Evolutionary conservation across 306 rosid species (phyloP), one percentile per base, ranked within the genome.

Genomic region (Mimosa pudica): DNA sequence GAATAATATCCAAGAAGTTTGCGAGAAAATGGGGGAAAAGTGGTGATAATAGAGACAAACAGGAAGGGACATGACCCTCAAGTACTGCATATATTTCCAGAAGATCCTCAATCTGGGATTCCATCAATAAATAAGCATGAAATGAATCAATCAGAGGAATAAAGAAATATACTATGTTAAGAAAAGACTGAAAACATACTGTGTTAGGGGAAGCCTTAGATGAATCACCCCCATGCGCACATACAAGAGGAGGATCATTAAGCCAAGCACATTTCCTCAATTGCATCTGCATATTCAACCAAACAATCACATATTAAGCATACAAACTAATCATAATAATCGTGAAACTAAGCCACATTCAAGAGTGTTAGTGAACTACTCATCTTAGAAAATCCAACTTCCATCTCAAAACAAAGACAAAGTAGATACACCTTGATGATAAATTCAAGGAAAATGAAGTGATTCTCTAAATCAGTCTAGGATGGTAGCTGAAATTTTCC

Each of bases 221-320:
- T 0, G 98, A 92, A 86, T 94, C 97, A 17, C 98, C 98, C 5
- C 97, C 97, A 81, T 94, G 98, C 0, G 98, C 98, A 77, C 98
- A 94, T 2, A 94, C 82, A 36, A 94, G 91, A 78, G 98, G 97
- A 61, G 98, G 97, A 75, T 78, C 77, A 9, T 70, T 71, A 13
- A 94, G 75, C 98, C 98, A 94, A 20, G 82, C 89, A 73, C 98
- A 94, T 45, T 77, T 83, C 6, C 74, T 81, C 10, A 77, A 54
- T 70, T 87, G 98, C 52, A 87, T 86, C 92, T 93, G 84, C 49
- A 71, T 12, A 77, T 54, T 17, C n/a, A 73, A 30, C 33, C 54
- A 7, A 61, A 13, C 36, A 60, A 10, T 46, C 61, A 3, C 11
- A 30, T 42, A 47, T 18, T 13, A 4, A 46, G 47, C 35, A 80